phyloP scores from a whole-genome alignment of 345 rosid genomes.

The Carallia brachiata region DNA sequence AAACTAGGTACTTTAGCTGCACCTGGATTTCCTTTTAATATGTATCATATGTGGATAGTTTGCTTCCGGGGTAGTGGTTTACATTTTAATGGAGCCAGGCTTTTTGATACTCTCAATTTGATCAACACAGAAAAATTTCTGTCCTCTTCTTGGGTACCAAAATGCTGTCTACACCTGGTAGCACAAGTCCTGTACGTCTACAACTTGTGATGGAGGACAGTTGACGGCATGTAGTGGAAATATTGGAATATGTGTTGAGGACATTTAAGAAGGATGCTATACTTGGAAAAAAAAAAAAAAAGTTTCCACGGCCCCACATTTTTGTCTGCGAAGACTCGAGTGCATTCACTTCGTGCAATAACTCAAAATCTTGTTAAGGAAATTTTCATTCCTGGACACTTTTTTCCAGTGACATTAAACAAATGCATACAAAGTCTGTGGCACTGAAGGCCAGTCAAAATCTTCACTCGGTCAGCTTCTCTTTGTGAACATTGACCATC shows the following conservation, averaged over 20 bases:
- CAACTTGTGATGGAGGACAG: background rate
- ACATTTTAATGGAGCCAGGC: background rate
- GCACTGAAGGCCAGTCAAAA: too few relatives aligned
- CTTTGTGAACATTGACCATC: background rate
- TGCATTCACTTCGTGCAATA: too few relatives aligned
- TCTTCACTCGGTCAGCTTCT: constrained; percentile 2
- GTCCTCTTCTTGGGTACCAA: background rate
- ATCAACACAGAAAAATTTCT: background rate
- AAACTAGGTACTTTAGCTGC: constrained; percentile 19
- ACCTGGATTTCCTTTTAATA: constrained; percentile 4
- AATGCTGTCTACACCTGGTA: background rate
- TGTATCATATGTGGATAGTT: constrained; percentile 4
- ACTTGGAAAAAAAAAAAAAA: too few relatives aligned
- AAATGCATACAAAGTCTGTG: too few relatives aligned
- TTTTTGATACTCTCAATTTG: background rate
- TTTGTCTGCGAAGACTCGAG: too few relatives aligned
- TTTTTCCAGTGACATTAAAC: too few relatives aligned
- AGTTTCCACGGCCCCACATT: too few relatives aligned
- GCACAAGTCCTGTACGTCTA: background rate
- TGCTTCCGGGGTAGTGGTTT: background rate
- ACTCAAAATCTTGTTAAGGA: too few relatives aligned
- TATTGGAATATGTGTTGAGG: background rate
- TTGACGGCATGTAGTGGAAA: background rate
- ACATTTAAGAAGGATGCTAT: background rate
- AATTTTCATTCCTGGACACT: too few relatives aligned